Evolutionary conservation across 371 early-diverging fungal species (phyloP), one percentile per base, ranked within the genome.

Genomic region (Dinochytrium kinnereticum): DNA sequence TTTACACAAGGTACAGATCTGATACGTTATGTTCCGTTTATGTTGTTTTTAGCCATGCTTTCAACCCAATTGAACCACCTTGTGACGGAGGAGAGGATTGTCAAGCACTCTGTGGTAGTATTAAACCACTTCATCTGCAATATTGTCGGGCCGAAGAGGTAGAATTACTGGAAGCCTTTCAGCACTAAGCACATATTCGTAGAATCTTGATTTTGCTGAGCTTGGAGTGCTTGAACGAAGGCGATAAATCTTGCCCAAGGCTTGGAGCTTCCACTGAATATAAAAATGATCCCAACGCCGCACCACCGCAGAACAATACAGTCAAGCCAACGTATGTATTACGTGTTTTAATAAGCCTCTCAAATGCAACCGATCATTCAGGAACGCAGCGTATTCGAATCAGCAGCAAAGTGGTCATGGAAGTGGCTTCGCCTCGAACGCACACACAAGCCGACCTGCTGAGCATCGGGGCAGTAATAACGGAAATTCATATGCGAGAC

Each of bases 1-100:
- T 87, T 82, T 37, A 86, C 91, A 84, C 91, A 92, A 81, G 90
- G 91, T 92, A 76, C 59, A 31, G 19, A 39, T 31, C 0, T 31
- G n/a, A 33, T 57, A 0, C 24, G 33, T 30, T 44, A 21, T 30
- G 0, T 26, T 59, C 24, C 30, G 10, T 61, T 61, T 61, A 10
- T 2, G 38, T 34, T 2, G 34, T 61, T 61, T 24, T 19, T 33
- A 73, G 84, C 81, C 33, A 91, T 94, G 90, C 84, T 94, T 55
- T 85, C 87, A 28, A 86, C 87, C 0, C 82, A 85, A 34, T 79
- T 87, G 64, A 87, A 89, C 61, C 72, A 40, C 1, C 49, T 86
- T 26, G 85, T 91, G 15, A 83, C 82, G 2, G 76, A 78, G 1
- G 86, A 81, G 5, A 73, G 76, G 1, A 70, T 94, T 34, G 72